Evolutionary conservation across 2,329 filamentous ascomycete species (phyloP).

Genomic region (Plectosphaerella cucumerina): DNA sequence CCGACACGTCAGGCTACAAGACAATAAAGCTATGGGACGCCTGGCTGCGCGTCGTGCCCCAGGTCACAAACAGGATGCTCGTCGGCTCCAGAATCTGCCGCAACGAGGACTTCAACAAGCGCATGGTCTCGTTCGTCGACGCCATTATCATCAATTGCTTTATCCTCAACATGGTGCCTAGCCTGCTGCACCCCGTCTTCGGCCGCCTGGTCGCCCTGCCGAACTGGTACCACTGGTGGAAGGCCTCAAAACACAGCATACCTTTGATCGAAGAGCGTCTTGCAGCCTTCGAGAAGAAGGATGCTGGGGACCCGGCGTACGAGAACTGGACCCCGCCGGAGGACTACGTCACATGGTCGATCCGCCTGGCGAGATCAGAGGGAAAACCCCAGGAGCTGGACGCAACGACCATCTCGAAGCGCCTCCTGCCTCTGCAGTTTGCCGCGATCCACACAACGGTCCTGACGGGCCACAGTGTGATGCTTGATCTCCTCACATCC

Average conservation of each 20-base stretch:
- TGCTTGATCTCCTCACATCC: conserved; percentile 42
- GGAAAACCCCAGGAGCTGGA: conserved; percentile 36
- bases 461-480: conserved; percentile 41
- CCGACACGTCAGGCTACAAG: conserved; percentile 29
- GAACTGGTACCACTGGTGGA: conserved; percentile 43
- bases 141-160: conserved; percentile 41
- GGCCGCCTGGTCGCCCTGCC: conserved; percentile 38
- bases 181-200: conserved; percentile 43
- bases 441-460: conserved; percentile 56
- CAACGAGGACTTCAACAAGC: conserved; percentile 39
- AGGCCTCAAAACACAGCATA: conserved; percentile 33
- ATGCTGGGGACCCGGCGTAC: conserved; percentile 31
- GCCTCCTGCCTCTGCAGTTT: conserved; percentile 52
- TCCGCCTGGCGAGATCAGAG: conserved; percentile 45
- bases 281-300: conserved; percentile 36
- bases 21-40: conserved; percentile 39
- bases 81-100: conserved; percentile 33
- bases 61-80: conserved; percentile 38
- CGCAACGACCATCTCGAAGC: conserved; percentile 42
- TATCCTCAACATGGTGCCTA: conserved; percentile 41
- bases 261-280: conserved; percentile 48
- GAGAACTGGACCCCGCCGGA: conserved; percentile 42
- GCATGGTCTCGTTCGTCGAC: conserved; percentile 45
- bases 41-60: conserved; percentile 36
- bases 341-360: conserved; percentile 55